Evolutionary conservation across 2,329 filamentous ascomycete genomes (phyloP).

Genomic region (Trichoderma sp.): DNA sequence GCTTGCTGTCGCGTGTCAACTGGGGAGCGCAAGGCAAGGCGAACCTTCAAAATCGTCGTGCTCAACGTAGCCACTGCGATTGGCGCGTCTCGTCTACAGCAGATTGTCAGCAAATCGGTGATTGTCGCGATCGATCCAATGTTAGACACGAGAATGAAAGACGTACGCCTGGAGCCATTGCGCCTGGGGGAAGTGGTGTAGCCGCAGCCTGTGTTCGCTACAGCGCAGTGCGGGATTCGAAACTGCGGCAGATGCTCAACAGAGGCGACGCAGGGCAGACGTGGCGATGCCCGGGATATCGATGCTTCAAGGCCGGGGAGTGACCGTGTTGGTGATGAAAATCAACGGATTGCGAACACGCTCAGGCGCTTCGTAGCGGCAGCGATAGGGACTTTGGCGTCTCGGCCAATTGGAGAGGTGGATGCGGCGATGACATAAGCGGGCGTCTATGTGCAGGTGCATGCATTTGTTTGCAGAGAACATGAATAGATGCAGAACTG

Average conservation of each 20-base stretch:
- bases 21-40: not conserved
- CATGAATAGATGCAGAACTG: not conserved
- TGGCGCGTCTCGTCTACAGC: slow-evolving; percentile 57
- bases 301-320: not conserved
- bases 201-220: not conserved
- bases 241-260: not conserved
- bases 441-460: not conserved
- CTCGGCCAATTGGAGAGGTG: slow-evolving; percentile 16
- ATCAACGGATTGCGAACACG: slow-evolving; percentile 4
- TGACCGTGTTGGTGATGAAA: slow-evolving; percentile 6
- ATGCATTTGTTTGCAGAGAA: not conserved
- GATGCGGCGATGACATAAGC: slow-evolving; percentile 25
- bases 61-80: slow-evolving; percentile 58
- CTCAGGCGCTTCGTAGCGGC: not conserved
- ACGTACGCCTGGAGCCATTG: slow-evolving; percentile 48
- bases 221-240: not conserved
- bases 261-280: not conserved
- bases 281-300: not conserved
- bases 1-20: slow-evolving; percentile 26
- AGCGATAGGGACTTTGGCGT: not conserved
- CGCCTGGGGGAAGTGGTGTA: slow-evolving; percentile 18
- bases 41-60: slow-evolving; percentile 64
- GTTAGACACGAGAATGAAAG: not conserved
- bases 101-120: slow-evolving; percentile 30
- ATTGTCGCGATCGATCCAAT: not conserved